Evolutionary conservation across 495 filamentous ascomycete genomes (phyloP).

Genomic region (Hypoxylon lienhwacheense): DNA sequence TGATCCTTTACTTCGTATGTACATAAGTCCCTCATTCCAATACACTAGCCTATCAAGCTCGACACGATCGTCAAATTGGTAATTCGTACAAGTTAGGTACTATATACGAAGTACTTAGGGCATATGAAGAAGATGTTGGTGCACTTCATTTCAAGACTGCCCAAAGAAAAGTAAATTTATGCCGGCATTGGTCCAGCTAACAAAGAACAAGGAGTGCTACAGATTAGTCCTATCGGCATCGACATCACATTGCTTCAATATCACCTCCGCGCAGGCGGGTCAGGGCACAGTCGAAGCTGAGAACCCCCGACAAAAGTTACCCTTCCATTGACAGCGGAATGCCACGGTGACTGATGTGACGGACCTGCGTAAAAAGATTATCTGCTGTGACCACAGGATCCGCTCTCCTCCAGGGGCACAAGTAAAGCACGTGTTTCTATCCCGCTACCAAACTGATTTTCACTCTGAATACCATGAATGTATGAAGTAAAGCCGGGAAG

Average conservation of each 20-base stretch:
- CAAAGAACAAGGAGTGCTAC: too few relatives aligned
- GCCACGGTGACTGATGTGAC: slow-evolving; percentile 29
- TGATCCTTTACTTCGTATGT: too few relatives aligned
- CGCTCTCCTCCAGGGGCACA: slow-evolving; percentile 5
- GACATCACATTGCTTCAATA: slow-evolving; percentile 30
- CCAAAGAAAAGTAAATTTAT: too few relatives aligned
- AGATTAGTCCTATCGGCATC: slow-evolving; percentile 15
- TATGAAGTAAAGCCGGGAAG: slow-evolving; percentile 8
- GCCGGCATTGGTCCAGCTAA: too few relatives aligned
- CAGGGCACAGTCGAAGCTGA: slow-evolving; percentile 19
- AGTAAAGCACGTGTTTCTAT: slow-evolving; percentile 28
- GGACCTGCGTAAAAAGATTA: slow-evolving; percentile 23
- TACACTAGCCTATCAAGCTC: slow-evolving; percentile 29
- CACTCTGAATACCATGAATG: too few relatives aligned
- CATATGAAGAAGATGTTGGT: too few relatives aligned
- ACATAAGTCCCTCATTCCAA: too few relatives aligned
- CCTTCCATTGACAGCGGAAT: slow-evolving; percentile 27
- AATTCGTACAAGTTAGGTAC: too few relatives aligned
- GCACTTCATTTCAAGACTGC: slow-evolving; percentile 13
- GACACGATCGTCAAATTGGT: too few relatives aligned
- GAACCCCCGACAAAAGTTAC: slow-evolving; percentile 16
- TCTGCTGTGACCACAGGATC: too few relatives aligned
- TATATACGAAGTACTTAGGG: too few relatives aligned
- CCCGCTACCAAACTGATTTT: slow-evolving; percentile 15
- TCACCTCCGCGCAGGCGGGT: slow-evolving; percentile 11